A percentile compares a stretch with the other conserved stretches of the same genome.
phyloP scores from a whole-genome alignment of 2,329 filamentous ascomycete genomes.

The Cladosporium sp. region DNA sequence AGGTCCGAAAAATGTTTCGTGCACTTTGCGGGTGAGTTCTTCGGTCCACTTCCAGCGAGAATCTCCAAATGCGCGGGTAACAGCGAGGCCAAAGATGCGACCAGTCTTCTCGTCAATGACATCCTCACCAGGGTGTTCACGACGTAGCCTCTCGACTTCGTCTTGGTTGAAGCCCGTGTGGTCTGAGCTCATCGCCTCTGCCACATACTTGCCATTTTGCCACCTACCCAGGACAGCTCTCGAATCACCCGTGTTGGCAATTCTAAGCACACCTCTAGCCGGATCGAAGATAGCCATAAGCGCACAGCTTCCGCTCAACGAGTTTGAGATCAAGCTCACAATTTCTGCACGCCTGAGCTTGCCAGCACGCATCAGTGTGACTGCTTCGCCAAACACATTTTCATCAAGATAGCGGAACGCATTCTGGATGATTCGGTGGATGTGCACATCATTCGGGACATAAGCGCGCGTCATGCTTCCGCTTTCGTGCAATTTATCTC shows the following conservation, averaged over 20 bases:
- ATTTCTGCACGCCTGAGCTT: slow-evolving; percentile 10
- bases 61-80: slow-evolving; percentile 66
- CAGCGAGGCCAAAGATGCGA: slow-evolving; percentile 57
- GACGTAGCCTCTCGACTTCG: slow-evolving; percentile 53
- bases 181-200: slow-evolving; percentile 56
- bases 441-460: slow-evolving; percentile 23
- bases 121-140: slow-evolving; percentile 60
- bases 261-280: slow-evolving; percentile 48
- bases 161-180: slow-evolving; percentile 61
- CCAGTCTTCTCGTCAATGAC: slow-evolving; percentile 53
- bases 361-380: not conserved
- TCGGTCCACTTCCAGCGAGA: slow-evolving; percentile 63
- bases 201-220: slow-evolving; percentile 46
- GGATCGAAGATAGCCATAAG: slow-evolving; percentile 61
- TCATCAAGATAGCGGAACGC: slow-evolving; percentile 39
- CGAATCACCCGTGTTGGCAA: slow-evolving; percentile 65
- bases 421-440: slow-evolving; percentile 35
- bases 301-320: slow-evolving; percentile 44
- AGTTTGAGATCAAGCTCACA: slow-evolving; percentile 4
- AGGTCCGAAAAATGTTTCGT: slow-evolving; percentile 49
- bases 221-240: slow-evolving; percentile 59
- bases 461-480: slow-evolving; percentile 22
- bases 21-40: slow-evolving; percentile 43
- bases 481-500: slow-evolving; percentile 17
- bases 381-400: slow-evolving; percentile 24